Evolutionary conservation across 2,329 filamentous ascomycete genomes (phyloP), one percentile per base, ranked within the genome.

Genomic region (Pseudogymnoascus sp.): DNA sequence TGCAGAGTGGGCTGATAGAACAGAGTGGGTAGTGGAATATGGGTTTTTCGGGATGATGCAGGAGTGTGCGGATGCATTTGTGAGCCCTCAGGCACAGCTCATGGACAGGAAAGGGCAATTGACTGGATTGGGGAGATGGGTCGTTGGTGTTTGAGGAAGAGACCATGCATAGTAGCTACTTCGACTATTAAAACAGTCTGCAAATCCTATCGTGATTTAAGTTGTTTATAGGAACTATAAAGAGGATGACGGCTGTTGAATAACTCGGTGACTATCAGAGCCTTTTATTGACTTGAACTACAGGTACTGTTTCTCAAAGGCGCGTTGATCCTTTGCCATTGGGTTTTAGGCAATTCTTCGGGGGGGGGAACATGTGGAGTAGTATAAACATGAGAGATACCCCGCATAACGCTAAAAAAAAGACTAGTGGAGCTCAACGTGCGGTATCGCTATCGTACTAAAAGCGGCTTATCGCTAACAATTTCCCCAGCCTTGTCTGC

Each of bases 71-170:
- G 75, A 78, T 63, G 66, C 65, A 59, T 78, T 75, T 66, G 76
- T 78, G 18, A 77, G 75, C 63, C 75, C 74, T 0, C 72, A 70
- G 35, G 76, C 76, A 23, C 74, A 76, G 67, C 70, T 78, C 63
- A 74, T 78, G 74, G 74, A 76, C 55, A 60, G 61, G 8, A 68
- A 75, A 59, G 76, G 74, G 3, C 67, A 66, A 18, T 75, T 75
- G 57, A 77, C 71, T 7, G 61, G 65, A 4, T 65, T 73, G 62
- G 52, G 52, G n/a, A 37, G 34, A 30, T 57, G 52, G 52, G 52
- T 57, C 3, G 5, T 57, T 57, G 52, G 52, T 5, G 3, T 57
- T 13, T 57, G 69, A 70, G 68, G 55, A 64, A n/a, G 63, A 64
- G 59, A 64, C 66, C 39, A 66, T 68, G 65, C 45, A 61, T 55